Evolutionary conservation across 495 filamentous ascomycete genomes (phyloP), one percentile per base, ranked within the genome.

Genomic region (Cairneyella variabilis): DNA sequence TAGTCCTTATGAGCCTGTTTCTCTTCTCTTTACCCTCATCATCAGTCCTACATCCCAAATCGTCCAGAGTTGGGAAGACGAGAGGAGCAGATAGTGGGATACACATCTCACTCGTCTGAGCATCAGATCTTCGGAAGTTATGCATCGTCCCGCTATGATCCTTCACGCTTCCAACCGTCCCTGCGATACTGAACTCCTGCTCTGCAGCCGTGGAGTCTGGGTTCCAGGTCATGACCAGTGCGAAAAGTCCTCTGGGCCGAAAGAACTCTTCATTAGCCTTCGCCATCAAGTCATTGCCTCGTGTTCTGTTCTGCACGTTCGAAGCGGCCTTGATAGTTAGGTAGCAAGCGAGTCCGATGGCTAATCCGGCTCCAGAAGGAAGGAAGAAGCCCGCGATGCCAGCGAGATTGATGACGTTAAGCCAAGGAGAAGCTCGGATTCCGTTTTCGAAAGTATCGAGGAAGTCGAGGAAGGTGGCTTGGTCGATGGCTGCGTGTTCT

Each of bases 391-490:
- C 7, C 8, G 30, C 30, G 30, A 34, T 7, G 8, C 30, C 30
- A 14, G 30, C 30, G 14, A 34, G 30, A 34, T 34, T 34, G 30
- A 34, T 34, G 7, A 14, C 30, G 14, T 34, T 34, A 14, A 34
- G 30, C 30, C 30, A 34, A 34, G 30, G 30, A 7, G 30, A 34
- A 8, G 30, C 30, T 14, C 14, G 30, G 14, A 7, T 34, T 8
- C 8, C 30, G 7, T 34, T 34, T 8, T 34, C 30, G 14, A 34
- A 34, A 8, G 7, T 7, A 7, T 34, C 30, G 14, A 34, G 8
- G 40, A 83, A 83, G 14, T 76, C 67, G 1, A 82, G 54, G 56
- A 80, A 83, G 23, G 68, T 74, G n/a, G 48, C 43, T 46, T 80
- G 67, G 52, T 75, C 69, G 57, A 83, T 74, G 0, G 71, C 77